Evolutionary conservation across 495 filamentous ascomycete species (phyloP), one percentile per base, ranked within the genome.

Genomic region (Neurospora sp.): DNA sequence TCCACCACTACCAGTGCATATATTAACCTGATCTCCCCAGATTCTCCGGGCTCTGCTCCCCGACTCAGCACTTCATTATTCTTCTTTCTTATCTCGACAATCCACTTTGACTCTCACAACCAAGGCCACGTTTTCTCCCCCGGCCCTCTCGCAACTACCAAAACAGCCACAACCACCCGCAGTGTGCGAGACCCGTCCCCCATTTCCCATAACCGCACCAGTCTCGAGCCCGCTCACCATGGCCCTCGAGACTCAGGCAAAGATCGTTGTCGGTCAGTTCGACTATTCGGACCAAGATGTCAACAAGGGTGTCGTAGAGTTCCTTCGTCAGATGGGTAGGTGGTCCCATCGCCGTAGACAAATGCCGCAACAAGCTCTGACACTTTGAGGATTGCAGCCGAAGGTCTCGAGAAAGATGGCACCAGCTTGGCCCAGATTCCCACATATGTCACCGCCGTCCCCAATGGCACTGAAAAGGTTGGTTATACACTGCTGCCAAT

Each of bases 401-500:
- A 96, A 87, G 96, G 93, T n/a, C 82, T 96, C 78, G 81, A 89
- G 68, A 91, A 92, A 79, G 88, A 93, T 77, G 90, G 90, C 68
- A 89, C 92, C 3, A 92, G 91, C 71, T 82, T 99, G 87, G 93
- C 90, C 82, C 96, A 98, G 84, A 99, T 99, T 77, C 96, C 96
- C 1, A 97, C 96, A 31, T 99, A 95, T 80, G 95, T 99, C 45
- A 98, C 96, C 3, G 89, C 87, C 10, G 96, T 98, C 4, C 96
- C 96, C 75, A 97, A 98, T 88, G 96, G 96, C 74, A 97, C 94
- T 3, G 96, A 99, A 79, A 97, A 97, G 90, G 90, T 91, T 77
- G 27, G 78, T 68, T 71, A 42, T n/a, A 68, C 20, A 59, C 20
- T 59, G 48, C 48, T 59, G 48, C 45, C 45, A 22, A 22, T 9